Evolutionary conservation across 2,329 filamentous ascomycete genomes (phyloP).

Genomic region (Botrytis medusae): DNA sequence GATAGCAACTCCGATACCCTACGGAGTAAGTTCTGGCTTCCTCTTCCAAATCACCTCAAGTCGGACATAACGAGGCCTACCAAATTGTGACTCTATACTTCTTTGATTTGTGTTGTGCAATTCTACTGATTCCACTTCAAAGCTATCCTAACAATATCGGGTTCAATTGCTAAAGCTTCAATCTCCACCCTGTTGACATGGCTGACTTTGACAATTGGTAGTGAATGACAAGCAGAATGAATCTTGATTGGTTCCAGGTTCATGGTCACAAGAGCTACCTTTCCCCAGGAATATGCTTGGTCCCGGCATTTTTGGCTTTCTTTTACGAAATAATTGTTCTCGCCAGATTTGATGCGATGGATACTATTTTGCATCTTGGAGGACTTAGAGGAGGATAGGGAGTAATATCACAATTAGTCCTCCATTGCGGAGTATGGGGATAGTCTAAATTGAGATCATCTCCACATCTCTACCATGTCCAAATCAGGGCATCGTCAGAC

Average conservation of each 20-base stretch:
- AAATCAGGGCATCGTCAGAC: not conserved
- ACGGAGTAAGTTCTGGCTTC: not conserved
- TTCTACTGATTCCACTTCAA: not conserved
- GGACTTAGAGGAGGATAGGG: not conserved
- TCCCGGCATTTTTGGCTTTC: not conserved
- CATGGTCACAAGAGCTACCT: conserved; percentile 13
- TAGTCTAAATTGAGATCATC: not conserved
- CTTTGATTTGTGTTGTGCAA: not conserved
- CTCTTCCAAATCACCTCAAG: not conserved
- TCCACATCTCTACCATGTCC: not conserved
- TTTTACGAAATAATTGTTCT: not conserved
- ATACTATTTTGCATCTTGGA: not conserved
- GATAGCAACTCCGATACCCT: not conserved
- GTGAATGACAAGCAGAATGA: not conserved
- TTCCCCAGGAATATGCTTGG: conserved; percentile 12
- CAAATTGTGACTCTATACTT: not conserved
- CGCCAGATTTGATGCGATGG: not conserved
- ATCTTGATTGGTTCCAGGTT: not conserved
- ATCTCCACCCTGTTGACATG: conserved; percentile 5
- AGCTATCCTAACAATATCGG: not conserved
- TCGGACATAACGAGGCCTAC: not conserved
- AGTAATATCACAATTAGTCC: not conserved
- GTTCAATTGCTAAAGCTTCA: not conserved
- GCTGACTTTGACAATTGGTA: not conserved
- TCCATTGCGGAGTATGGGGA: not conserved